Base-by-base conservation (phyloP, 169 alveolate species). In the Prorocentrum cordatum region DNA sequence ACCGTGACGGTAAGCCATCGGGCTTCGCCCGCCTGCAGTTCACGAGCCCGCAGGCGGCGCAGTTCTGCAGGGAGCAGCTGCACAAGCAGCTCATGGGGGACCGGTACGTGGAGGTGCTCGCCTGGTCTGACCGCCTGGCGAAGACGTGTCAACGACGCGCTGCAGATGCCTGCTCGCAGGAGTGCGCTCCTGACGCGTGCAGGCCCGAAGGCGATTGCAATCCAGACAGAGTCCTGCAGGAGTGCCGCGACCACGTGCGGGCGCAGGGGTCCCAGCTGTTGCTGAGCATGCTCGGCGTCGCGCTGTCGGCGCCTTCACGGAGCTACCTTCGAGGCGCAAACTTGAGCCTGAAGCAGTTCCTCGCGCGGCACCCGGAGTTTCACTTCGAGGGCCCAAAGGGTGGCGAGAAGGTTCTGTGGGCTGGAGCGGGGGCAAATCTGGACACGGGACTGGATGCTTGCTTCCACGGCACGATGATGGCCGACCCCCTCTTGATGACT, bases 61-160 rank as follows among this genome's bases (percentile, higher is more conserved):
- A 73, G 70, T 47, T 47, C 27, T 73, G 84, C 84, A 50, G 59
- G n/a, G 84, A 73, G 31, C 61, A 72, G 24, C 64, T 77, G 71
- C 88, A 77, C 88, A 77, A 66, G 88, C 54, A 58, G 73, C 71
- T 38, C 62, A 77, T 77, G 71, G 88, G 73, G 35, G 73, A 77
- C 39, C 88, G 88, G 62, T 77, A 77, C 45, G 42, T 77, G 3
- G 88, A 77, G 88, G 88, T 77, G 27, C 36, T 73, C 36, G 84
- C 84, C 67, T n/a, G 47, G 9, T 67, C 47, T n/a, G 66, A 36
- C 35, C 35, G 26, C 20, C n/a, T n/a, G n/a, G n/a, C n/a, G n/a
- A n/a, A n/a, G n/a, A n/a, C n/a, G n/a, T n/a, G n/a, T n/a, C n/a
- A n/a, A n/a, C n/a, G n/a, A n/a, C n/a, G n/a, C n/a, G n/a, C n/a